A percentile compares a stretch with the other conserved stretches of the same genome.
These are phyloP conservation scores for Populus nigra DNA, from an alignment of 345 rosid species.

Conservation along the genomic window DNA sequence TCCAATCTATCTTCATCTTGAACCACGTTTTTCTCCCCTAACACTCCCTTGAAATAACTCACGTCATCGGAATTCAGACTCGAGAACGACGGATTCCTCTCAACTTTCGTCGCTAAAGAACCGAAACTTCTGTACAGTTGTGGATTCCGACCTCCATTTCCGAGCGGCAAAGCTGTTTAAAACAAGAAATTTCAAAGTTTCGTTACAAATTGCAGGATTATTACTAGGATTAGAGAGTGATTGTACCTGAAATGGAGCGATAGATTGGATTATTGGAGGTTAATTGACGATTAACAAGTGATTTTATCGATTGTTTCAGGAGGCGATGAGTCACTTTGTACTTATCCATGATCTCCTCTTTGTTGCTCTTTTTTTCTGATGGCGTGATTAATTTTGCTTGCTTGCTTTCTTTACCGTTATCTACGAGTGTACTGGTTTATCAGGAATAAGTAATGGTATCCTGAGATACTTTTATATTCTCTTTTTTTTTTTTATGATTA, in stretches of 20 bases:
- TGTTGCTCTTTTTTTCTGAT: neutral
- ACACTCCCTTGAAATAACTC: slow-evolving; percentile 53
- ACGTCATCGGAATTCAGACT: slow-evolving; percentile 62
- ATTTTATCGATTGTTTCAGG: slow-evolving; percentile 26
- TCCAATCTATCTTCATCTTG: slow-evolving; percentile 73
- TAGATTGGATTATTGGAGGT: neutral
- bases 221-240: neutral
- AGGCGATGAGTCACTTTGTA: slow-evolving; percentile 42
- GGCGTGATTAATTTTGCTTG: neutral
- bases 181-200: too few species aligned
- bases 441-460: too few species aligned
- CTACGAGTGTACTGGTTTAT: too few species aligned
- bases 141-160: slow-evolving; percentile 21
- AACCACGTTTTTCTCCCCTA: slow-evolving; percentile 71
- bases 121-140: slow-evolving; percentile 39
- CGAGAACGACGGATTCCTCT: slow-evolving; percentile 68
- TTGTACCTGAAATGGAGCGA: slow-evolving; percentile 3
- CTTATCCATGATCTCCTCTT: slow-evolving; percentile 39
- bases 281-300: slow-evolving; percentile 27
- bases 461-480: too few species aligned
- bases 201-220: neutral
- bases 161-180: neutral
- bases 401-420: neutral
- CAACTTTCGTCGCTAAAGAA: slow-evolving; percentile 32
- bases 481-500: too few species aligned